Conservation (phyloP, 2,329 filamentous ascomycete species). For the Paraconiothyrium sp. region DNA sequence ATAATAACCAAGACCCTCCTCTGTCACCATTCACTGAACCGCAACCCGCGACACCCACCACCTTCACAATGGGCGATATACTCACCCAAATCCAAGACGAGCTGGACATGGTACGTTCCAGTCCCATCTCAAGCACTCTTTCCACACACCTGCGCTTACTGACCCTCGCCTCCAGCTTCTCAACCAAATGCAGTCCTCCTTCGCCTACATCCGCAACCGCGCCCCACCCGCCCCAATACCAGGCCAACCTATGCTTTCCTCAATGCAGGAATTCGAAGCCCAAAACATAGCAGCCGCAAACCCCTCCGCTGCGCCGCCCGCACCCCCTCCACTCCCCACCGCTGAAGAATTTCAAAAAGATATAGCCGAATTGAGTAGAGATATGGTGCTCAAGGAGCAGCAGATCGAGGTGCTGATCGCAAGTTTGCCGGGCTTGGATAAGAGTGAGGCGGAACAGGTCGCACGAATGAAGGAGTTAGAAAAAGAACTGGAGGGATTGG, state of each 20-base stretch:
- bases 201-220: constrained; percentile 55
- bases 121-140: constrained; percentile 19
- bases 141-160: background rate
- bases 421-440: constrained; percentile 78
- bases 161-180: constrained; percentile 49
- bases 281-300: constrained; percentile 31
- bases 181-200: constrained; percentile 58
- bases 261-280: constrained; percentile 43
- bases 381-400: constrained; percentile 81
- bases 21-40: constrained; percentile 1
- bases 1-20: background rate
- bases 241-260: constrained; percentile 52
- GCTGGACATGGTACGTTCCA: constrained; percentile 73
- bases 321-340: constrained; percentile 18
- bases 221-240: constrained; percentile 54
- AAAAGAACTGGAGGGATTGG: constrained; percentile 53
- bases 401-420: constrained; percentile 83
- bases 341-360: constrained; percentile 68
- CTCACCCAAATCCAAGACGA: constrained; percentile 87
- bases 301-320: constrained; percentile 25
- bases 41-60: background rate
- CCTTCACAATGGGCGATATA: constrained; percentile 71
- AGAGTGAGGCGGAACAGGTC: constrained; percentile 80
- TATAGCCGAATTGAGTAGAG: constrained; percentile 76
- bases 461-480: constrained; percentile 62